phyloP scores from a whole-genome alignment of 352 stramenopile genomes.

The Phytophthora fragariaefolia region DNA sequence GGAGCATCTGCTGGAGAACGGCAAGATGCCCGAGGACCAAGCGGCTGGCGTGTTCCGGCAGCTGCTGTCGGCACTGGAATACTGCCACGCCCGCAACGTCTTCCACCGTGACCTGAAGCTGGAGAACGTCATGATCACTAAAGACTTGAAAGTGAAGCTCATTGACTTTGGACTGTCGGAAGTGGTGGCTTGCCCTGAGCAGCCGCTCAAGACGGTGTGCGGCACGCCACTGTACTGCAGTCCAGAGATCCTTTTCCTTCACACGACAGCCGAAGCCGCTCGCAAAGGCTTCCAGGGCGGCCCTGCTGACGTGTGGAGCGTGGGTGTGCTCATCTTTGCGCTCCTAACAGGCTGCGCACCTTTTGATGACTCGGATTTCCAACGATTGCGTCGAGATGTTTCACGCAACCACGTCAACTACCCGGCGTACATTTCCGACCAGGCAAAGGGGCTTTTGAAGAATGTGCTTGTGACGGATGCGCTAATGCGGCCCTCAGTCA shows the following conservation, averaged over 20 bases:
- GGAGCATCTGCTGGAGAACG: conserved; percentile 72
- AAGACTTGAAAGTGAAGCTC: conserved; percentile 93
- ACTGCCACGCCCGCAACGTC: conserved; percentile 91
- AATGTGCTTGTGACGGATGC: conserved; percentile 69
- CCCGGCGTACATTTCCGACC: conserved; percentile 62
- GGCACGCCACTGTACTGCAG: conserved; percentile 86
- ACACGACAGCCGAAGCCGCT: conserved; percentile 28
- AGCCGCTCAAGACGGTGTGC: conserved; percentile 77
- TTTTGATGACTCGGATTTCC: conserved; percentile 82
- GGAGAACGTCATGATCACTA: conserved; percentile 95
- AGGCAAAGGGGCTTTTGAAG: conserved; percentile 74
- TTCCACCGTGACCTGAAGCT: conserved; percentile 96
- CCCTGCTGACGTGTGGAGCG: conserved; percentile 80
- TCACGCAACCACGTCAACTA: conserved; percentile 76
- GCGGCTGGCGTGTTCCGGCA: conserved; percentile 71
- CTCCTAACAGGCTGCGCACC: conserved; percentile 83
- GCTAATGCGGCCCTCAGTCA: conserved; percentile 59
- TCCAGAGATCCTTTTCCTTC: conserved; percentile 77
- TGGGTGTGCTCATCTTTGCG: conserved; percentile 83
- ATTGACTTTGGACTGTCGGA: conserved; percentile 97
- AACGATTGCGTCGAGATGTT: conserved; percentile 66
- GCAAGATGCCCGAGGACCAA: conserved; percentile 73
- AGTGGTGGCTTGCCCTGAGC: conserved; percentile 67
- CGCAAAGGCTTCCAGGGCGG: conserved; percentile 60
- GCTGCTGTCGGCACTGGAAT: conserved; percentile 93